Base-by-base conservation (phyloP, 495 filamentous ascomycete genomes). In the Lophiotrema nucula region DNA sequence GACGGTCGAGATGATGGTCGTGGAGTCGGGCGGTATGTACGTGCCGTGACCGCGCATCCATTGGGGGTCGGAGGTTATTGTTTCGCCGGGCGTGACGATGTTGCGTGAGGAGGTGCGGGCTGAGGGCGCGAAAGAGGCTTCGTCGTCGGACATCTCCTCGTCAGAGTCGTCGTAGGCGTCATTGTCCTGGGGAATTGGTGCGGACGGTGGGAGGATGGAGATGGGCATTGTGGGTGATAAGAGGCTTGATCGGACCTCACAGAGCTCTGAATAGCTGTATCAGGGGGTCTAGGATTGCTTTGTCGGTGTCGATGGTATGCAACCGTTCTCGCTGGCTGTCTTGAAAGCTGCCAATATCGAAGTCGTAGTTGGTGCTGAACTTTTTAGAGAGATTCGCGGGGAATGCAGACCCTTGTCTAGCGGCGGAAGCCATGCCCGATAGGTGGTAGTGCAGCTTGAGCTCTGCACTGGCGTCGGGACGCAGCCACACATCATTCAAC, bases 11-110 rank as follows among this genome's bases (percentile, higher is more conserved):
- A 84, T 78, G 65, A 98, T 98, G 23, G 81, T 79, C 4, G 81
- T 79, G 10, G 81, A 80, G 46, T 75, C 62, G 6, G 83, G 71
- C 28, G 79, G 74, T 21, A 82, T 78, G 70, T 84, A 89, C 35
- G 90, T 95, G 48, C 90, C 90, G 73, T 95, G 90, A 66, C 90
- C 90, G 54, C 72, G 69, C 72, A 98, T 98, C 91, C 91, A 97
- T 78, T 97, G 92, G 5, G 91, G 86, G 73, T 96, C 90, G 63
- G 82, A 77, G 21, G 93, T 97, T 39, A 98, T 87, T 41, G 83
- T 74, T 71, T 96, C 88, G 56, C 93, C 93, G 6, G 93, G 93
- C 5, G 91, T 96, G 47, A 98, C 83, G 60, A 96, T 82, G 60
- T 74, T 73, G 46, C 69, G 74, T 56, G 78, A 81, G 60, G 68